A percentile compares a stretch with the other conserved stretches of the same genome.
Evolutionary conservation across 441 rosid species (phyloP).

Genomic region (Rhodomyrtus psidioides): DNA sequence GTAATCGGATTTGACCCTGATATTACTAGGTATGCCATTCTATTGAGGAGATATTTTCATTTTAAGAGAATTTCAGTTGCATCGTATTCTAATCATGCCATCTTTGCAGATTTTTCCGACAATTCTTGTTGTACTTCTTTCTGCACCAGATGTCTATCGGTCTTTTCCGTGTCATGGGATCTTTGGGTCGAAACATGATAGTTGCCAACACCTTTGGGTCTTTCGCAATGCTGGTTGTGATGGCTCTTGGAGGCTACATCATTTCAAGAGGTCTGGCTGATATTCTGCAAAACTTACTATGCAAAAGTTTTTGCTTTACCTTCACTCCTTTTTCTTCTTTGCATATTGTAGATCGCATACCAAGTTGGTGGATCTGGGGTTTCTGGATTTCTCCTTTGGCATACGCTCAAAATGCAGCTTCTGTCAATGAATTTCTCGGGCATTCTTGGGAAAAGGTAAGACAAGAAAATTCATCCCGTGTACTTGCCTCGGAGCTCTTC

Average conservation of each 20-base stretch:
- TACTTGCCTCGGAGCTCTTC: neutral
- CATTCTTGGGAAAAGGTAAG: slow-evolving; percentile 85
- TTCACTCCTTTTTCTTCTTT: slow-evolving; percentile 5
- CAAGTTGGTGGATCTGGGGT: slow-evolving; percentile 98
- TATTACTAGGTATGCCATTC: slow-evolving; percentile 39
- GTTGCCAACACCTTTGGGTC: slow-evolving; percentile 97
- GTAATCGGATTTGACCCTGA: slow-evolving; percentile 88
- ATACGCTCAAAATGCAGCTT: slow-evolving; percentile 96
- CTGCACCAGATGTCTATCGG: slow-evolving; percentile 92
- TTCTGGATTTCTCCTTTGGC: slow-evolving; percentile 93
- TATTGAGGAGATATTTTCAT: slow-evolving; percentile 1
- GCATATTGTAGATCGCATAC: slow-evolving; percentile 59
- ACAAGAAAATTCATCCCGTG: neutral
- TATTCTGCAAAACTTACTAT: neutral
- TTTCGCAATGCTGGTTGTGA: slow-evolving; percentile 92
- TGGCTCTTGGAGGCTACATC: slow-evolving; percentile 93
- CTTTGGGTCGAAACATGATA: slow-evolving; percentile 89
- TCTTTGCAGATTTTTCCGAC: slow-evolving; percentile 70
- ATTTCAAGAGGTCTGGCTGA: slow-evolving; percentile 66
- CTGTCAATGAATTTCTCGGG: slow-evolving; percentile 94
- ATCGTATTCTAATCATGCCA: slow-evolving; percentile 10
- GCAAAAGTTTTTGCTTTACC: neutral
- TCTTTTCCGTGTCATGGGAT: slow-evolving; percentile 93
- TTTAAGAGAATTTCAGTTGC: neutral
- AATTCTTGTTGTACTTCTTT: slow-evolving; percentile 67